Conservation (phyloP, 2,329 filamentous ascomycete genomes). For the Eutypella sp. region DNA sequence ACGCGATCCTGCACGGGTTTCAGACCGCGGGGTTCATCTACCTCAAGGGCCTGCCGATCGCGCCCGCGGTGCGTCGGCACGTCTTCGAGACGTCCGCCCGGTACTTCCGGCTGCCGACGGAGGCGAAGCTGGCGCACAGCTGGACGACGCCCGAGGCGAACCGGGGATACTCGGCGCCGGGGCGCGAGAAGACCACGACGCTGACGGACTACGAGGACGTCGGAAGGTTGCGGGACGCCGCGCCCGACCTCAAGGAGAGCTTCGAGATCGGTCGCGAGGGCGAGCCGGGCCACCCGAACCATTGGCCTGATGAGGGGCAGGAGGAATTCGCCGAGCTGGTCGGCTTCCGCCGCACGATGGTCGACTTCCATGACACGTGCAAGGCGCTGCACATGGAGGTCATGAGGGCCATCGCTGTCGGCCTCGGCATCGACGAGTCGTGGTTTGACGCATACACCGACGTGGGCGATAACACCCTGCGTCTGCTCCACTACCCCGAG, state of each 20-base stretch:
- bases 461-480: slow-evolving; percentile 64
- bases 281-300: slow-evolving; percentile 62
- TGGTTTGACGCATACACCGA: slow-evolving; percentile 77
- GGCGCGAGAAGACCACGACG: slow-evolving; percentile 65
- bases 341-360: slow-evolving; percentile 69
- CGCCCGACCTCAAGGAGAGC: slow-evolving; percentile 62
- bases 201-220: slow-evolving; percentile 52
- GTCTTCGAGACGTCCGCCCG: slow-evolving; percentile 63
- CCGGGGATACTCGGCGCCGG: slow-evolving; percentile 65
- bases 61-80: slow-evolving; percentile 49
- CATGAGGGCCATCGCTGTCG: slow-evolving; percentile 82
- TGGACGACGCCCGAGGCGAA: slow-evolving; percentile 73
- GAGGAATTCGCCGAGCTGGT: slow-evolving; percentile 45
- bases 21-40: slow-evolving; percentile 87
- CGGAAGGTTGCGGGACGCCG: slow-evolving; percentile 50
- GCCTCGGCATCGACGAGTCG: slow-evolving; percentile 62
- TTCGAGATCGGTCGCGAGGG: slow-evolving; percentile 60
- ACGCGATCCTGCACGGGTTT: slow-evolving; percentile 73
- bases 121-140: slow-evolving; percentile 59
- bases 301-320: slow-evolving; percentile 60
- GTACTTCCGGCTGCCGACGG: slow-evolving; percentile 63
- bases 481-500: slow-evolving; percentile 72
- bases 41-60: slow-evolving; percentile 72
- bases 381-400: slow-evolving; percentile 69
- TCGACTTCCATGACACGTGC: slow-evolving; percentile 68